Percentiles rank a stretch among this genome's conserved stretches.
Evolutionary conservation across 2,329 filamentous ascomycete genomes (phyloP).

Genomic region (Neofusicoccum sp.): DNA sequence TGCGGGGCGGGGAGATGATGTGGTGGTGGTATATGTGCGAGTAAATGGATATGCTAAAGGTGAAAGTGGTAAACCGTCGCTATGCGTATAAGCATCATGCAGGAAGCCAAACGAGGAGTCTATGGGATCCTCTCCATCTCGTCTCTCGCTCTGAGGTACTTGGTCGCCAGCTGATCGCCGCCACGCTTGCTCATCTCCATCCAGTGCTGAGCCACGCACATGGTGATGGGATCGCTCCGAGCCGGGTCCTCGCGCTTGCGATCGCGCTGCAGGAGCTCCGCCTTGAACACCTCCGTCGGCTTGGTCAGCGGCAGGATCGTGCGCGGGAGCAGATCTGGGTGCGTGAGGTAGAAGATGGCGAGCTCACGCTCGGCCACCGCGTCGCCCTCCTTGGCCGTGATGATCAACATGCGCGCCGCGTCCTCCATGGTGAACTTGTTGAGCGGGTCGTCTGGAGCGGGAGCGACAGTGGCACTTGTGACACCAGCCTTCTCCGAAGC

Average conservation of each 20-base stretch:
- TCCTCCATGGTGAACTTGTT: constrained; percentile 72
- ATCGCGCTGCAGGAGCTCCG: constrained; percentile 70
- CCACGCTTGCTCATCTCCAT: constrained; percentile 86
- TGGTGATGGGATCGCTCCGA: constrained; percentile 77
- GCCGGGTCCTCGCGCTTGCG: constrained; percentile 56
- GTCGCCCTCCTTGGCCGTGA: constrained; percentile 89
- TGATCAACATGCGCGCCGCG: constrained; percentile 84
- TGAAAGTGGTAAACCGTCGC: constrained; percentile 9
- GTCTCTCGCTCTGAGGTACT: constrained; percentile 72
- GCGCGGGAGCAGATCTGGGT: constrained; percentile 77
- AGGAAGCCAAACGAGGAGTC: constrained; percentile 21
- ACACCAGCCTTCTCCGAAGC: constrained; percentile 15
- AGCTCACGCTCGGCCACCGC: constrained; percentile 88
- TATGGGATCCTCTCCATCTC: constrained; percentile 60
- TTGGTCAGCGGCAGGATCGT: constrained; percentile 81
- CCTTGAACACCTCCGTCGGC: constrained; percentile 86
- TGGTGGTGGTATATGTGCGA: constrained; percentile 8
- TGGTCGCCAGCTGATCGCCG: constrained; percentile 81
- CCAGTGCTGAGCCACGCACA: constrained; percentile 96
- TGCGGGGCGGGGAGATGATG: neutral
- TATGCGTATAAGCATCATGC: neutral
- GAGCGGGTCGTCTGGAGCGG: constrained; percentile 38
- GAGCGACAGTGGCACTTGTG: constrained; percentile 23
- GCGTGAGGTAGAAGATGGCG: constrained; percentile 87
- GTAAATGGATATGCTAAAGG: constrained; percentile 8